A percentile compares a stretch with the other conserved stretches of the same genome.
phyloP scores from a whole-genome alignment of 495 filamentous ascomycete genomes.

The Aspergillus campestris region DNA sequence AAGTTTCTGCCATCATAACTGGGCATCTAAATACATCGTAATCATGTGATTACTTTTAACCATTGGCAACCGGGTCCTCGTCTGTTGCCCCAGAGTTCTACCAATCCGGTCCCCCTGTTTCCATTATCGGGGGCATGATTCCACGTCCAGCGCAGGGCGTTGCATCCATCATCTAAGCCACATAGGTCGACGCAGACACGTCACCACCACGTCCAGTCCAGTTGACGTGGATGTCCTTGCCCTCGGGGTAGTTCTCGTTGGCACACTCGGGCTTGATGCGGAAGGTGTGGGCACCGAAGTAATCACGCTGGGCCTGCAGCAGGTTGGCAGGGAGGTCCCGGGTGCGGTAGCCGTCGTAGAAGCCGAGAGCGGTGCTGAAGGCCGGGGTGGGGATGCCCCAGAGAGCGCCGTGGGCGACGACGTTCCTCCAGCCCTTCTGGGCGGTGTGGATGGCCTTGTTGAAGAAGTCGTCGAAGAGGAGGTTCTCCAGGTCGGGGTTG shows the following conservation, averaged over 20 bases:
- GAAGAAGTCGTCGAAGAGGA: conserved; percentile 98
- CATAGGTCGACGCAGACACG: conserved; percentile 93
- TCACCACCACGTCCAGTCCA: conserved; percentile 98
- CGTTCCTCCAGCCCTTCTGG: conserved; percentile 91
- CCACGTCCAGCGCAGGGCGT: conserved; percentile 25
- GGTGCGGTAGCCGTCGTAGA: conserved; percentile 97
- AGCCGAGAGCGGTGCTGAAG: conserved; percentile 91
- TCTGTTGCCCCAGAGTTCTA: conserved; percentile 11
- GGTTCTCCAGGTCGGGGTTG: conserved; percentile 92
- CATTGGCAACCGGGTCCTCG: conserved; percentile 10
- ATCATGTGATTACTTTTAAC: conserved; percentile 8
- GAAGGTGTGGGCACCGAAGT: conserved; percentile 99
- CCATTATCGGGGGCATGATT: conserved; percentile 6
- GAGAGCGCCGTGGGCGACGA: conserved; percentile 81
- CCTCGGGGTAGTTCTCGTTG: conserved; percentile 73
- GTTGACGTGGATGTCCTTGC: conserved; percentile 95
- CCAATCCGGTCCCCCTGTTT: conserved; percentile 6
- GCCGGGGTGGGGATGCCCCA: conserved; percentile 92
- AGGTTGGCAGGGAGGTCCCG: conserved; percentile 95
- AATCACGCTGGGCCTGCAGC: conserved; percentile 96
- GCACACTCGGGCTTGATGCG: conserved; percentile 87
- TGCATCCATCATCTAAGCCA: conserved; percentile 56
- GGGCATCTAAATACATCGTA: conserved; percentile 15
- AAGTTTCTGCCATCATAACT: neutral
- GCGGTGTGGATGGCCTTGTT: conserved; percentile 96